Evolutionary conservation across 257 asterid species (phyloP).

Genomic region (Solanum tarapatanum): DNA sequence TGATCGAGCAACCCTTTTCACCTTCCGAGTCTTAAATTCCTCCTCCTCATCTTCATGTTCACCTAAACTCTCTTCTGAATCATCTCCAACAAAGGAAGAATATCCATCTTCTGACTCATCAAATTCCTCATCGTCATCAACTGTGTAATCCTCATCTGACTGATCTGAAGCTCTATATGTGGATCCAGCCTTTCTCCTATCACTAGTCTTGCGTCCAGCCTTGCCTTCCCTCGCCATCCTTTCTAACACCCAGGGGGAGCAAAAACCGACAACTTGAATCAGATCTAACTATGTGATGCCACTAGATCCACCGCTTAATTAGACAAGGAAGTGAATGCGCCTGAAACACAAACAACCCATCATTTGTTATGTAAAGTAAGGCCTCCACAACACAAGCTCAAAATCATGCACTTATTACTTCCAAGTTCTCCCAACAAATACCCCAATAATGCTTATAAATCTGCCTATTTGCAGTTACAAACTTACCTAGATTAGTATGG

Average conservation of each 20-base stretch:
- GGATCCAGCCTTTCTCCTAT: conserved; percentile 2
- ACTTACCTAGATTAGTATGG: neutral
- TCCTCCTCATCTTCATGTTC: conserved; percentile 30
- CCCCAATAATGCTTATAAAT: neutral
- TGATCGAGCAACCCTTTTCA: conserved; percentile 23
- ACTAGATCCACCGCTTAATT: neutral
- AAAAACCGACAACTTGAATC: conserved; percentile 1
- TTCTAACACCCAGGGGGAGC: conserved; percentile 4
- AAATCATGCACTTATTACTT: neutral
- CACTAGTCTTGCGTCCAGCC: neutral
- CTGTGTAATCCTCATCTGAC: conserved; percentile 37
- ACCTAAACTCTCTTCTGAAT: conserved; percentile 45
- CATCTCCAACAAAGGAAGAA: conserved; percentile 69
- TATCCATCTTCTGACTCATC: conserved; percentile 55
- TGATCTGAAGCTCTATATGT: neutral
- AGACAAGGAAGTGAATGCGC: neutral
- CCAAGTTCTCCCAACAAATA: neutral
- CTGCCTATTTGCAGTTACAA: neutral
- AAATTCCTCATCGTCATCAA: conserved; percentile 48
- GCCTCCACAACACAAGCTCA: neutral
- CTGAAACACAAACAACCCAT: neutral
- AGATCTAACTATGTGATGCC: conserved; percentile 3
- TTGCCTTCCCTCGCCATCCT: conserved; percentile 27
- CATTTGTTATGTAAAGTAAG: neutral
- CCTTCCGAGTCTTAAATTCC: conserved; percentile 24